Conservation (phyloP, 2,329 filamentous ascomycete species). For the Volutella citrinella region DNA sequence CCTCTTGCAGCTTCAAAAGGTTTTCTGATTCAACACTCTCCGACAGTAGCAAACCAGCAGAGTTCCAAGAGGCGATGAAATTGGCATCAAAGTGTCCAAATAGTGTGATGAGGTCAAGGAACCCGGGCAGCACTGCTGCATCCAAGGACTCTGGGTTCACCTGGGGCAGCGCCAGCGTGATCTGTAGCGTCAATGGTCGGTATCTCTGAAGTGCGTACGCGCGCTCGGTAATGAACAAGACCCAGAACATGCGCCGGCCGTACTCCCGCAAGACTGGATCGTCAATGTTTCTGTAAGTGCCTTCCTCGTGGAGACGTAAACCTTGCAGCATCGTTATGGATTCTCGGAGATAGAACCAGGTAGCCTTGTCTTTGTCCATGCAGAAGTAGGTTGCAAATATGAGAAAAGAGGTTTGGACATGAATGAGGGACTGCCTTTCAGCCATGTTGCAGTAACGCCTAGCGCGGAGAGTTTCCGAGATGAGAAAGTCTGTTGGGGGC, state of each 20-base stretch:
- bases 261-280: conserved; percentile 13
- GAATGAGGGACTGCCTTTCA: conserved; percentile 24
- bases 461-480: conserved; percentile 26
- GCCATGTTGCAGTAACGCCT: conserved; percentile 21
- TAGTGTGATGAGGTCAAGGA: conserved; percentile 27
- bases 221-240: conserved; percentile 31
- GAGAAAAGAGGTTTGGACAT: conserved; percentile 32
- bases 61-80: conserved; percentile 28
- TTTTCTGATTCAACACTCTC: conserved; percentile 7
- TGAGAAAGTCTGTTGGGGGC: conserved; percentile 20
- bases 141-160: conserved; percentile 16
- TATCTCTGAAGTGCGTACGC: conserved; percentile 30
- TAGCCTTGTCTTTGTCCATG: conserved; percentile 29
- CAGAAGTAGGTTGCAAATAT: conserved; percentile 29
- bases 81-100: conserved; percentile 25
- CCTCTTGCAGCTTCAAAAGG: conserved; percentile 8
- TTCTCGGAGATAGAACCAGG: conserved; percentile 31
- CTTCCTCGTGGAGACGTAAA: conserved; percentile 27
- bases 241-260: conserved; percentile 25
- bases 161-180: conserved; percentile 19
- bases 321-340: conserved; percentile 27
- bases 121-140: conserved; percentile 26
- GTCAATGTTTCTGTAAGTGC: conserved; percentile 13
- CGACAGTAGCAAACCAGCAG: conserved; percentile 1
- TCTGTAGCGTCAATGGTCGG: conserved; percentile 24